Conservation (phyloP, 805 yeast species). For the Candida boleticola region DNA sequence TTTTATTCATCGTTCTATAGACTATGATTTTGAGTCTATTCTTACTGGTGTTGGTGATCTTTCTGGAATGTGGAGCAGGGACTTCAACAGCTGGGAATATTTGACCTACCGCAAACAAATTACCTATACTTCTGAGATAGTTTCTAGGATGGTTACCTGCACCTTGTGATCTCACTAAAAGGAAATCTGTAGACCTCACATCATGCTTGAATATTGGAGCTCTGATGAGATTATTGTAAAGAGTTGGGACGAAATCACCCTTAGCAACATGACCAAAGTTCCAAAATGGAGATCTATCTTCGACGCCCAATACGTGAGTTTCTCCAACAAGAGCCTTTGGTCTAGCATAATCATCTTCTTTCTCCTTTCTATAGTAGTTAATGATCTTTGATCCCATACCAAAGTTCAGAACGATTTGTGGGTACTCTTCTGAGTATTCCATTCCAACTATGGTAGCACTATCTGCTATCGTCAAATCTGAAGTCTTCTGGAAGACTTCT, state of each 20-base stretch:
- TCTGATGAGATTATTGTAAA: slow-evolving; percentile 85
- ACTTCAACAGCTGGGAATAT: slow-evolving; percentile 89
- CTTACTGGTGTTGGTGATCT: slow-evolving; percentile 89
- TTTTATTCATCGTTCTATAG: slow-evolving; percentile 76
- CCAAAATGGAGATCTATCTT: slow-evolving; percentile 97
- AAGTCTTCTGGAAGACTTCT: slow-evolving; percentile 67
- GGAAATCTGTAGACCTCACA: slow-evolving; percentile 71
- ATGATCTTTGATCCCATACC: slow-evolving; percentile 96
- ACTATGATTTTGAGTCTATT: slow-evolving; percentile 93
- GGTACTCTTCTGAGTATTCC: slow-evolving; percentile 90
- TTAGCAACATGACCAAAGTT: slow-evolving; percentile 95
- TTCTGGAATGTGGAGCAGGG: slow-evolving; percentile 97
- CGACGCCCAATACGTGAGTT: slow-evolving; percentile 93
- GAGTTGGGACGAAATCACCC: slow-evolving; percentile 89
- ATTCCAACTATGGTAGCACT: slow-evolving; percentile 71
- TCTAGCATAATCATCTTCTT: slow-evolving; percentile 76
- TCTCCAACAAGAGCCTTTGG: slow-evolving; percentile 91
- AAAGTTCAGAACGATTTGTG: slow-evolving; percentile 76
- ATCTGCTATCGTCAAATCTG: slow-evolving; percentile 83
- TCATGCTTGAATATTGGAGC: slow-evolving; percentile 95
- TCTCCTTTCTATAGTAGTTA: slow-evolving; percentile 85
- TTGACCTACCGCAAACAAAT: slow-evolving; percentile 86
- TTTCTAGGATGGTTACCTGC: slow-evolving; percentile 70
- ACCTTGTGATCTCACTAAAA: slow-evolving; percentile 77
- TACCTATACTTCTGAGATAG: slow-evolving; percentile 65